These are phyloP conservation scores for Neospermospora avenae DNA, from an alignment of 2,329 filamentous ascomycete genomes.

Conservation along the genomic window DNA sequence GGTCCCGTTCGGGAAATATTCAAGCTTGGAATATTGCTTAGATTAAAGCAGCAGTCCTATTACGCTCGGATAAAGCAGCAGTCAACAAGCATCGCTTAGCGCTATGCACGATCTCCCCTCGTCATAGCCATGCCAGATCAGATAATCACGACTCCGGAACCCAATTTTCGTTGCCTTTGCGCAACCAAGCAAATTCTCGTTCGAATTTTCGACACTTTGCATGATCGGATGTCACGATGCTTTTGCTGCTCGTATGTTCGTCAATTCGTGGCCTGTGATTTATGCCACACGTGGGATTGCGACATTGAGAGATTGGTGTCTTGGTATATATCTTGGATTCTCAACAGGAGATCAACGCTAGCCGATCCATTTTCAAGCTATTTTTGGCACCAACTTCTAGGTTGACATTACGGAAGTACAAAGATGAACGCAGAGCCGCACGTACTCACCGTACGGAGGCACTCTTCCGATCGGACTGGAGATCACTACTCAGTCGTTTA, in stretches of 20 bases:
- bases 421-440: background rate
- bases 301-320: background rate
- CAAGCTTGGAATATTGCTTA: background rate
- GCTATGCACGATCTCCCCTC: background rate
- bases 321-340: background rate
- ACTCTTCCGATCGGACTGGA: too few species aligned
- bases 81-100: background rate
- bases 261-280: background rate
- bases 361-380: background rate
- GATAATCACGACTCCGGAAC: background rate
- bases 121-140: background rate
- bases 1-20: constrained; percentile 1
- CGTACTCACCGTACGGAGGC: background rate
- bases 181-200: background rate
- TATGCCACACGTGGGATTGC: background rate
- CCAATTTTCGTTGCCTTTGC: background rate
- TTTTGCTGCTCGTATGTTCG: background rate
- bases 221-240: background rate
- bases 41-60: background rate
- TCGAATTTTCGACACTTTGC: background rate
- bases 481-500: too few species aligned
- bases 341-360: background rate
- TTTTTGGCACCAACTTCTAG: background rate
- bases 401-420: background rate
- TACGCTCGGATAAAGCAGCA: background rate